A percentile compares a stretch with the other conserved stretches of the same genome.
Evolutionary conservation across 202 grass and related monocot genomes (phyloP).

Genomic region (Brachypodium distachyon): DNA sequence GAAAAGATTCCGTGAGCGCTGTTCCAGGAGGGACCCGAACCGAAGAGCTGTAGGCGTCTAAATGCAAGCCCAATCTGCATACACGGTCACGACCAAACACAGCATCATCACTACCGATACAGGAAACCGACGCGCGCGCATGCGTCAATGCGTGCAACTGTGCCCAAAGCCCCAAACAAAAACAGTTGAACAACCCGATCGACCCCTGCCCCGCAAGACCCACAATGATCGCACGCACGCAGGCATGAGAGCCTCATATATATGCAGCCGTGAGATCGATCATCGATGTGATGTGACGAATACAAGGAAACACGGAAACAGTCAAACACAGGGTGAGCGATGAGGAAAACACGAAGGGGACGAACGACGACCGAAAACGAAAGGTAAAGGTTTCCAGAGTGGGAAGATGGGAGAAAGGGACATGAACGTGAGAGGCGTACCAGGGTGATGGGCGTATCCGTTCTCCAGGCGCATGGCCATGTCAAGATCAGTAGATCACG

Average conservation of each 20-base stretch:
- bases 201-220: background rate
- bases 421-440: conserved; percentile 21
- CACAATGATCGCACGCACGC: background rate
- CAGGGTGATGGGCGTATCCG: conserved; percentile 9
- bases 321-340: background rate
- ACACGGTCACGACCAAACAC: background rate
- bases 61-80: background rate
- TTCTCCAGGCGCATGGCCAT: conserved; percentile 39
- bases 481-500: conserved; percentile 7
- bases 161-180: too few species aligned
- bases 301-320: too few species aligned
- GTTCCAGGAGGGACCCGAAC: background rate
- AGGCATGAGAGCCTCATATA: background rate
- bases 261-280: too few species aligned
- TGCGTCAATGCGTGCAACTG: too few species aligned
- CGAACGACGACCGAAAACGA: background rate
- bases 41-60: background rate
- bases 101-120: background rate
- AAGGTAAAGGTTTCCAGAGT: conserved; percentile 13
- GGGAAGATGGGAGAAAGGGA: background rate
- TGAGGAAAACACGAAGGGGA: background rate
- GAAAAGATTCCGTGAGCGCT: background rate
- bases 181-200: background rate
- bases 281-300: conserved; percentile 7
- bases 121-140: background rate